Percentiles rank a stretch among this genome's conserved stretches.
Evolutionary conservation across 495 filamentous ascomycete species (phyloP).

Genomic region (Clavariopsis aquatica): DNA sequence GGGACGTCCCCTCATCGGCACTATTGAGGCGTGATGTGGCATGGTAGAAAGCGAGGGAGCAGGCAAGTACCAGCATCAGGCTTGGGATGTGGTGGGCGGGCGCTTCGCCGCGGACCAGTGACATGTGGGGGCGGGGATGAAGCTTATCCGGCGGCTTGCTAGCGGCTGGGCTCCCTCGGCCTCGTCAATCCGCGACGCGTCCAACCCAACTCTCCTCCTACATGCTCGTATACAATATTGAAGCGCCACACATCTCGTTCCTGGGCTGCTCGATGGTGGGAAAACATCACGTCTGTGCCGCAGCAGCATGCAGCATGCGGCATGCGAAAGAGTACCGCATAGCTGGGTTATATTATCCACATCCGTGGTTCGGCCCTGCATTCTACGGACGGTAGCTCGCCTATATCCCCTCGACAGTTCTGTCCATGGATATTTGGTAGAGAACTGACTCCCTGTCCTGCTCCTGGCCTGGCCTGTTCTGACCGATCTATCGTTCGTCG

Average conservation of each 20-base stretch:
- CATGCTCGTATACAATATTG: too few relatives aligned
- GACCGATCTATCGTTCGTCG: too few relatives aligned
- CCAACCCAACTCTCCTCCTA: not conserved
- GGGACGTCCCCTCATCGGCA: constrained; percentile 4
- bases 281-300: not conserved
- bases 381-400: not conserved
- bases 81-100: not conserved
- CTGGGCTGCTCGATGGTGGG: too few relatives aligned
- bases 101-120: not conserved
- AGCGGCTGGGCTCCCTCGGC: not conserved
- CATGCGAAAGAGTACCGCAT: too few relatives aligned
- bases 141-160: not conserved
- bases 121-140: not conserved
- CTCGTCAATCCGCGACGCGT: not conserved
- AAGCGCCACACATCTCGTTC: too few relatives aligned
- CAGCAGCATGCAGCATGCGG: not conserved
- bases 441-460: too few relatives aligned
- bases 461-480: too few relatives aligned
- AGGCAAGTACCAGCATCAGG: constrained; percentile 2
- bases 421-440: too few relatives aligned
- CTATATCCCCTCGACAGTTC: too few relatives aligned
- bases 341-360: not conserved
- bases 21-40: not conserved
- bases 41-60: constrained; percentile 1
- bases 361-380: not conserved